A percentile compares a stretch with the other conserved stretches of the same genome.
These are phyloP conservation scores for Cyathus striatus DNA, from an alignment of 768 basidiomycete species.

Conservation along the genomic window DNA sequence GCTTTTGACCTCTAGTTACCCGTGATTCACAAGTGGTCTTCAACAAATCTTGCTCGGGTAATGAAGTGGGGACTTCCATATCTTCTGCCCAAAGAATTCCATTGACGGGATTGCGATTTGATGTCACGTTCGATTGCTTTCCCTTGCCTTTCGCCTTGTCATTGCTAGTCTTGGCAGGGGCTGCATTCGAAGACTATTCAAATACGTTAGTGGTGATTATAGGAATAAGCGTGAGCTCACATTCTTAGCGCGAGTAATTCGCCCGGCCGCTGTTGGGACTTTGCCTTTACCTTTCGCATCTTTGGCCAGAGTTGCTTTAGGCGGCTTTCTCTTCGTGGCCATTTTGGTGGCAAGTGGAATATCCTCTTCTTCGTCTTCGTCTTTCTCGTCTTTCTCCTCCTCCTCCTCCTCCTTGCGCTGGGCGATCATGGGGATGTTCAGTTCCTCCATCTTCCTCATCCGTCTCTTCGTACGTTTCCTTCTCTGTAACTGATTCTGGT, in stretches of 20 bases:
- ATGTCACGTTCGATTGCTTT: conserved; percentile 1
- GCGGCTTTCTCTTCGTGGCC: too few relatives aligned
- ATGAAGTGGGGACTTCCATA: conserved; percentile 50
- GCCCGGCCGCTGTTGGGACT: too few relatives aligned
- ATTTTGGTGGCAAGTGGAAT: conserved; percentile 37
- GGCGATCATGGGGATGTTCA: conserved; percentile 2
- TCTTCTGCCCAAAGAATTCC: conserved; percentile 24
- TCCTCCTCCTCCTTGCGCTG: conserved; percentile 9
- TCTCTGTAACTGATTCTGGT: neutral
- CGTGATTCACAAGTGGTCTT: conserved; percentile 8
- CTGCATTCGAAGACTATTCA: neutral
- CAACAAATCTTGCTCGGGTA: conserved; percentile 45
- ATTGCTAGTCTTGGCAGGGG: neutral
- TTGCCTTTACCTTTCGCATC: too few relatives aligned
- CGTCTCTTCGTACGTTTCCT: neutral
- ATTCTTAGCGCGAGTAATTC: too few relatives aligned
- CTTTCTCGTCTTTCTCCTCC: too few relatives aligned
- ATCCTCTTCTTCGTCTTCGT: conserved; percentile 33
- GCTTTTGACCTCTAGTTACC: neutral
- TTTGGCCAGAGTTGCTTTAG: too few relatives aligned
- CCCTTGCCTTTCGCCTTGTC: conserved; percentile 1
- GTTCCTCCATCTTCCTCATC: neutral
- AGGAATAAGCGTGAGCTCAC: too few relatives aligned
- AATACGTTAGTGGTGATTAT: neutral
- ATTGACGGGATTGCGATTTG: conserved; percentile 4